Percentiles rank a stretch among this genome's conserved stretches.
phyloP scores from a whole-genome alignment of 805 yeast species.

The Metschnikowia henanensis region DNA sequence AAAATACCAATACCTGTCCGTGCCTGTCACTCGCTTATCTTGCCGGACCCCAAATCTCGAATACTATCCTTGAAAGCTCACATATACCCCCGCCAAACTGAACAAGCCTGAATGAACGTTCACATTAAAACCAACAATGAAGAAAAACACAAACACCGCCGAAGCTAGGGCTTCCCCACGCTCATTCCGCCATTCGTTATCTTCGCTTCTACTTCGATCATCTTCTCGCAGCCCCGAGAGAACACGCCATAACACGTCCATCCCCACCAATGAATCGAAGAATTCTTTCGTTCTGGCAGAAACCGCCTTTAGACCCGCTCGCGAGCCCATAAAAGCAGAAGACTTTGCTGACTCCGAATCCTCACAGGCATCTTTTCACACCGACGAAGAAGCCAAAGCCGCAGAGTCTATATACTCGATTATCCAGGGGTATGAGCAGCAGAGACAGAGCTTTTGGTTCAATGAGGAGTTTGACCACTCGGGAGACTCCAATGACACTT shows the following conservation, averaged over 20 bases:
- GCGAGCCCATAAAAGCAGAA: slow-evolving; percentile 20
- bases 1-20: not conserved
- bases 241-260: not conserved
- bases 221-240: slow-evolving; percentile 11
- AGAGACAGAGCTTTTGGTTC: slow-evolving; percentile 12
- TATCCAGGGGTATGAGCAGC: slow-evolving; percentile 27
- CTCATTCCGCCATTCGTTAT: slow-evolving; percentile 7
- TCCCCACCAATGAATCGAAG: slow-evolving; percentile 8
- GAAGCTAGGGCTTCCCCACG: slow-evolving; percentile 4
- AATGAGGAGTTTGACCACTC: slow-evolving; percentile 10
- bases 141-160: not conserved
- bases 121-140: not conserved
- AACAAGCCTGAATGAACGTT: no score
- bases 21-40: slow-evolving; percentile 2
- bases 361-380: slow-evolving; percentile 10
- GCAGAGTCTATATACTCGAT: slow-evolving; percentile 33
- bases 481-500: not conserved
- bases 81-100: no score
- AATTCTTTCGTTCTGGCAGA: slow-evolving; percentile 6
- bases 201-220: slow-evolving; percentile 5
- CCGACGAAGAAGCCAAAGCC: slow-evolving; percentile 17
- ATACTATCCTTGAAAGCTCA: no score
- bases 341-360: slow-evolving; percentile 43
- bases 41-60: not conserved
- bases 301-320: not conserved